Evolutionary conservation across 352 stramenopile genomes (phyloP).

Genomic region (Ophiocytium majus): DNA sequence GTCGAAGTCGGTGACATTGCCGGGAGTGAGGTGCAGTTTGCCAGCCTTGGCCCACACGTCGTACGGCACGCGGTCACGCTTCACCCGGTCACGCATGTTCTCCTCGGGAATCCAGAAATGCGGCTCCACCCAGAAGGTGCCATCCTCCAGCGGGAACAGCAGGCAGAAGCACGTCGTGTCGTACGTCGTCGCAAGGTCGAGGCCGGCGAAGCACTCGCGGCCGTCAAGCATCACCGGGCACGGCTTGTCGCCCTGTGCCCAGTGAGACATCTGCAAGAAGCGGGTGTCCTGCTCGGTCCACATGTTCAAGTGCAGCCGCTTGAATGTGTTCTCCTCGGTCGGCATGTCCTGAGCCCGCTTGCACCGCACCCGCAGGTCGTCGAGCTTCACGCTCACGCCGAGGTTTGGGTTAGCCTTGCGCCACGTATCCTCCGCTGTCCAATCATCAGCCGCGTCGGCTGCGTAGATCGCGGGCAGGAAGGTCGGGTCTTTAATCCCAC

Average conservation of each 20-base stretch:
- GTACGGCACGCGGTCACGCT: not conserved
- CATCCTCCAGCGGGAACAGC: not conserved
- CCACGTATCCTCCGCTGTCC: not conserved
- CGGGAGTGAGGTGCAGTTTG: not conserved
- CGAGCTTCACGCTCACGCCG: not conserved
- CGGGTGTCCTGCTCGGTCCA: not conserved
- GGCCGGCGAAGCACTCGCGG: not conserved
- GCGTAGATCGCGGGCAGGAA: not conserved
- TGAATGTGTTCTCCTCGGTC: not conserved
- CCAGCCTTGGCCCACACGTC: not conserved
- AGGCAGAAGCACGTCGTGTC: not conserved
- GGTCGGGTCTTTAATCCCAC: not conserved
- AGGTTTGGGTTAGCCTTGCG: not conserved
- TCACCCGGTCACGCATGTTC: not conserved
- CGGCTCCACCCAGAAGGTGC: conserved; percentile 11
- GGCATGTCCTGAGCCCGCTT: not conserved
- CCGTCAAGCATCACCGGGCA: not conserved
- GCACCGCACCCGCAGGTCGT: not conserved
- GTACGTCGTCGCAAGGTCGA: not conserved
- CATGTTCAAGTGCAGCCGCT: not conserved
- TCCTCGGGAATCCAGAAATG: not conserved
- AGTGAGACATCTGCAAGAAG: too few species aligned
- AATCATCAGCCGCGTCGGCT: not conserved
- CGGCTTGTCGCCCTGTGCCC: too few species aligned
- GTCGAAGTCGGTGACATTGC: not conserved